Evolutionary conservation across 1,284 basidiomycete genomes (phyloP), one percentile per base, ranked within the genome.

Genomic region (Ganoderma resinaceum): DNA sequence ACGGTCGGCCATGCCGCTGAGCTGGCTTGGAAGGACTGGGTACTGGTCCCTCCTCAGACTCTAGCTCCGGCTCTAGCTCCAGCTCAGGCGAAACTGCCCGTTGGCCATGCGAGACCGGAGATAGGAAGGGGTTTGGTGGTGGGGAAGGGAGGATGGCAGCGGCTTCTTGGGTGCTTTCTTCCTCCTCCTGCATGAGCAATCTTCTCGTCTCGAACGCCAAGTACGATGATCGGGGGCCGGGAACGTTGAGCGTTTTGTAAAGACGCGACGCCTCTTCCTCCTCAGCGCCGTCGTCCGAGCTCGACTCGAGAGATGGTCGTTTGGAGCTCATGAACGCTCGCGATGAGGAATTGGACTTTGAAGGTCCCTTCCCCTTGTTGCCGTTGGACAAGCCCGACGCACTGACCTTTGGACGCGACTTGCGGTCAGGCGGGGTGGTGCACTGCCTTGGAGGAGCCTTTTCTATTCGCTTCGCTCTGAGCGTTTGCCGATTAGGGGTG

Each of bases 161-260:
- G 2, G 72, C 72, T 20, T 74, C 71, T 53, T 73, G 73, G 2
- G 71, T 72, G 33, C 61, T 71, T 62, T 74, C 73, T 49, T 73
- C 73, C 57, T 74, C 73, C 35, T 72, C 73, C 40, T 70, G 68
- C 42, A 65, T 67, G 18, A 73, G 70, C 20, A 66, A 35, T 7
- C 31, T 60, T 33, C 68, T 62, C 4, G 61, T 49, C 16, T 60
- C n/a, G 4, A 67, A 38, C 14, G 69, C 66, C 1, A 70, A 46
- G 6, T 31, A 61, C 20, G 16, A 33, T 1, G 64, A 26, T 3
- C n/a, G 29, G 7, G 46, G 20, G 35, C 60, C 43, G 9, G 58
- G 40, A 18, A n/a, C n/a, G 26, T 55, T 43, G 11, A 72, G 16
- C 5, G 18, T 42, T 23, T 63, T 53, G 33, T 31, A 53, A 7